Conservation (phyloP, 2,329 filamentous ascomycete genomes). For the Grosmannia clavigera region DNA sequence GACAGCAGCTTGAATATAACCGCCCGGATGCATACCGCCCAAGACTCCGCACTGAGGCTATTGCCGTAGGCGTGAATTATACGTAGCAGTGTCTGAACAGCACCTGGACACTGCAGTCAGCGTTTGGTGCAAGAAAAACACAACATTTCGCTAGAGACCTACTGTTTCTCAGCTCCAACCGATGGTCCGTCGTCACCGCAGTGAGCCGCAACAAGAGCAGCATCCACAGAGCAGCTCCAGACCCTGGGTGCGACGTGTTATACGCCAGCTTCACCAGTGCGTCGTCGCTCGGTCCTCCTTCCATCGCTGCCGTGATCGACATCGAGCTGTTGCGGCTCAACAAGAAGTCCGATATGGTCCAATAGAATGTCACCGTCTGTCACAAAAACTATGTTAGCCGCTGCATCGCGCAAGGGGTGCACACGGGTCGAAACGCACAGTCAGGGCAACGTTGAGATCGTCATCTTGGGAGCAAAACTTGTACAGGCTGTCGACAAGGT, state of each 20-base stretch:
- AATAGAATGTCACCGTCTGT: slow-evolving; percentile 85
- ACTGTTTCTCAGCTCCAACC: slow-evolving; percentile 69
- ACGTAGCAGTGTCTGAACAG: slow-evolving; percentile 78
- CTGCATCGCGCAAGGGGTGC: neutral
- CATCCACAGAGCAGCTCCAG: slow-evolving; percentile 66
- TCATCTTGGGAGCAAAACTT: slow-evolving; percentile 82
- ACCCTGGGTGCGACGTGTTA: slow-evolving; percentile 44
- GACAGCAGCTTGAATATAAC: slow-evolving; percentile 70
- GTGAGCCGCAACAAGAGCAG: slow-evolving; percentile 60
- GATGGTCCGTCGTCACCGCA: slow-evolving; percentile 56
- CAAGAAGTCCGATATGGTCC: slow-evolving; percentile 86
- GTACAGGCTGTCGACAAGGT: slow-evolving; percentile 76
- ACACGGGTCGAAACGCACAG: slow-evolving; percentile 38
- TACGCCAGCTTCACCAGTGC: slow-evolving; percentile 46
- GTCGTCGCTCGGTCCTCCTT: slow-evolving; percentile 42
- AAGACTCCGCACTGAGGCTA: slow-evolving; percentile 62
- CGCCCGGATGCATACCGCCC: slow-evolving; percentile 69
- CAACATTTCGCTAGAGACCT: slow-evolving; percentile 16
- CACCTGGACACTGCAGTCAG: slow-evolving; percentile 30
- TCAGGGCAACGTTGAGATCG: slow-evolving; percentile 90
- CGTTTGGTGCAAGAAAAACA: slow-evolving; percentile 19
- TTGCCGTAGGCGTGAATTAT: slow-evolving; percentile 90
- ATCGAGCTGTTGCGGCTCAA: slow-evolving; percentile 46
- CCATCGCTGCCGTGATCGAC: slow-evolving; percentile 43
- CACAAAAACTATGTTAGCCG: slow-evolving; percentile 1